Evolutionary conservation across 768 basidiomycete species (phyloP), one percentile per base, ranked within the genome.

Genomic region (Clitopilus hobsonii): DNA sequence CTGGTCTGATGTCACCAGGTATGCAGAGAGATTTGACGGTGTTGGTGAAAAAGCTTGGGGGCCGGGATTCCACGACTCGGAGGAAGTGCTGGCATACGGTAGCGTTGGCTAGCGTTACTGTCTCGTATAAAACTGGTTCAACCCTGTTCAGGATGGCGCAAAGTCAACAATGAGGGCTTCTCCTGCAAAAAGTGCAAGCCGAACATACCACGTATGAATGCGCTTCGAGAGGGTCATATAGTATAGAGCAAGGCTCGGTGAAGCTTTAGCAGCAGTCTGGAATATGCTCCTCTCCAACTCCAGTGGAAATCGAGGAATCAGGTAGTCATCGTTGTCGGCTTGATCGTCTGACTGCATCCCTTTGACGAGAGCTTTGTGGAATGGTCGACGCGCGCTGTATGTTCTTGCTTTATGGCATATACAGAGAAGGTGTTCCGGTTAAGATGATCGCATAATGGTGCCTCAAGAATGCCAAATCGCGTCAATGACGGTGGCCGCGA

Each of bases 21-120:
- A 65, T 61, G 49, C 67, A 66, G 4, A 68, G 58, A 5, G 63
- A 66, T 32, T 65, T 66, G 50, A 68, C 67, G 25, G 54, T 54
- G n/a, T 49, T 57, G 16, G 57, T 23, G 38, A 66, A 66, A 32
- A 66, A 65, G 22, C 56, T 56, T 11, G 56, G 25, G 5, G 62
- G 61, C 18, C 63, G 59, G 18, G 25, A 50, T 6, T 63, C 54
- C 29, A 65, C 51, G 10, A 59, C 52, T 28, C 58, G 58, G 25
- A 65, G 51, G 47, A 68, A 65, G 18, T 53, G 50, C 13, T 54
- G 26, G 51, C 61, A 65, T 10, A 65, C 5, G 16, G 49, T 22
- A 16, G 20, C 26, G 51, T 49, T 56, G 28, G 61, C 59, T 2
- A 68, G 54, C 13, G 62, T 66, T 18, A 65, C 60, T 3, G 55